Evolutionary conservation across 2,329 filamentous ascomycete genomes (phyloP).

Genomic region (Cladophialophora yegresii): DNA sequence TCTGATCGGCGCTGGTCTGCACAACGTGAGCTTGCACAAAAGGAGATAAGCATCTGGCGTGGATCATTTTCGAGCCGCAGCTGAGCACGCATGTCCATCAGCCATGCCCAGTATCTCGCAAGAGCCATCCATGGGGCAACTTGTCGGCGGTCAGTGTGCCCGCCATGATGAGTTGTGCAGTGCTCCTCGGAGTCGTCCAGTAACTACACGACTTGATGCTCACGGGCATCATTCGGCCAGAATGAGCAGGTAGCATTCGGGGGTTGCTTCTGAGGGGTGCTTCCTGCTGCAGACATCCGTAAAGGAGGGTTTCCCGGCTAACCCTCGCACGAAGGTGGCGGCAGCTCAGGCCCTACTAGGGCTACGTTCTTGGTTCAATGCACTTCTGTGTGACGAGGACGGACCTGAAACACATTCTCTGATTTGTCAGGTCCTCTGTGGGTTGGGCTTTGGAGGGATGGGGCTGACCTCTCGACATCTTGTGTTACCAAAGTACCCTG

Average conservation of each 20-base stretch:
- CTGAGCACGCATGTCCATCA: neutral
- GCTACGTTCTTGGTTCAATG: slow-evolving; percentile 22
- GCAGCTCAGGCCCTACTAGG: slow-evolving; percentile 15
- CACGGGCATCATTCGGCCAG: neutral
- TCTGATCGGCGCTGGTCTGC: slow-evolving; percentile 14
- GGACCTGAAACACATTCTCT: slow-evolving; percentile 21
- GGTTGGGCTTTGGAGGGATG: slow-evolving; percentile 12
- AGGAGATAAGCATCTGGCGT: slow-evolving; percentile 17
- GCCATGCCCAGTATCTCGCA: neutral
- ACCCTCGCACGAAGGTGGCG: slow-evolving; percentile 14
- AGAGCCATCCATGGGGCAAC: neutral
- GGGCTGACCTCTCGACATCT: slow-evolving; percentile 31
- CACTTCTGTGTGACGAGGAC: slow-evolving; percentile 27
- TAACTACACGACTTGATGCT: neutral
- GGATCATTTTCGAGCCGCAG: slow-evolving; percentile 18
- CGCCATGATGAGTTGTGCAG: slow-evolving; percentile 5
- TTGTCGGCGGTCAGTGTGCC: neutral
- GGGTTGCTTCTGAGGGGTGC: slow-evolving; percentile 9
- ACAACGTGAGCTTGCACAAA: slow-evolving; percentile 12
- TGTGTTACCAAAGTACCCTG: slow-evolving; percentile 26
- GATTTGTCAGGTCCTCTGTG: slow-evolving; percentile 29
- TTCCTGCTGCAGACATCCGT: slow-evolving; percentile 6
- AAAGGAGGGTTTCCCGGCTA: slow-evolving; percentile 16
- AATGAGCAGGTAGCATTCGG: slow-evolving; percentile 8
- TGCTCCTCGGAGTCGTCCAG: neutral